Conservation (phyloP, 2,329 filamentous ascomycete species). For the Talaromyces pinophilus region DNA sequence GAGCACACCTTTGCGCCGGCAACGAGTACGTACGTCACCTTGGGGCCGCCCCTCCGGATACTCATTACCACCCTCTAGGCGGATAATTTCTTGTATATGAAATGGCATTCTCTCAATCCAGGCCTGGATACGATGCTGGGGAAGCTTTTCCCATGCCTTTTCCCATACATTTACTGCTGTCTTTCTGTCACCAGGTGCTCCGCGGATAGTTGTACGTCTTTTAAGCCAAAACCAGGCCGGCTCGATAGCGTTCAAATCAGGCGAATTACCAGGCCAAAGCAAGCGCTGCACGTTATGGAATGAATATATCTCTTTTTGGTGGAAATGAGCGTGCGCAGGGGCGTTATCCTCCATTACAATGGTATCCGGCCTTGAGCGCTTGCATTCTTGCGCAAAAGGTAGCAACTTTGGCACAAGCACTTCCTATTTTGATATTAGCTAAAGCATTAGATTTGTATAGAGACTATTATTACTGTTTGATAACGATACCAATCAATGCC, state of each 20-base stretch:
- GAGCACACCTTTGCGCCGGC: too few species aligned
- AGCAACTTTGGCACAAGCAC: background rate
- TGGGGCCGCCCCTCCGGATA: background rate
- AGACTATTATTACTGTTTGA: background rate
- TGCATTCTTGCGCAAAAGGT: background rate
- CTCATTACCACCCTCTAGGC: conserved; percentile 19
- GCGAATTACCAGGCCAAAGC: conserved; percentile 18
- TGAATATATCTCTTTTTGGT: background rate
- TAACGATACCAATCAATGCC: background rate
- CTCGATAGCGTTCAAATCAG: conserved; percentile 19
- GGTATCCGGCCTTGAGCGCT: background rate
- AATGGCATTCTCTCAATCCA: conserved; percentile 21
- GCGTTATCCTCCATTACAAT: background rate
- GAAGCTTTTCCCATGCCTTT: conserved; percentile 11
- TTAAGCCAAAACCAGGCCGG: conserved; percentile 12
- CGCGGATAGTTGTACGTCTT: conserved; percentile 3
- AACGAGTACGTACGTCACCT: too few species aligned
- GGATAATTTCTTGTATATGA: conserved; percentile 21
- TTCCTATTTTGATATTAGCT: background rate
- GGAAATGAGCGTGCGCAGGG: background rate
- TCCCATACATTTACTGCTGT: conserved; percentile 17
- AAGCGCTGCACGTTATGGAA: conserved; percentile 5
- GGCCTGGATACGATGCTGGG: conserved; percentile 12
- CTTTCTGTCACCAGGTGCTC: conserved; percentile 1
- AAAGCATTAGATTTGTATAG: background rate